phyloP scores from a whole-genome alignment of 306 rosid genomes.

The Benincasa hispida region DNA sequence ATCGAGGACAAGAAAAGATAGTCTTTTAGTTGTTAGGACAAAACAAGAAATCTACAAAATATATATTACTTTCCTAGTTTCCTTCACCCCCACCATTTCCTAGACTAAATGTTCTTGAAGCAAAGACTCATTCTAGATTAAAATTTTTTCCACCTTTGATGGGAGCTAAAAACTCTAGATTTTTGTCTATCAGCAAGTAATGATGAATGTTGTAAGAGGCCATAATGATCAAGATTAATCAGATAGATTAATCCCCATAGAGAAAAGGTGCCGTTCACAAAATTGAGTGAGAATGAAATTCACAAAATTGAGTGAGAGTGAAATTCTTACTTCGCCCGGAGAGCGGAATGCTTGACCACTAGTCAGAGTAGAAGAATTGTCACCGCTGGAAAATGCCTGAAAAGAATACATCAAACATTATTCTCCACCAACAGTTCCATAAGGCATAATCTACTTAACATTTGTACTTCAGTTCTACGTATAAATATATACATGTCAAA shows the following conservation, averaged over 20 bases:
- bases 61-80: background rate
- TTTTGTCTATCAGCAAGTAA: background rate
- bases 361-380: conserved; percentile 44
- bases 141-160: background rate
- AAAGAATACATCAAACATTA: conserved; percentile 13
- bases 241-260: background rate
- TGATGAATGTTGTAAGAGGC: background rate
- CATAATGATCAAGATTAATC: background rate
- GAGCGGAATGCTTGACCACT: conserved; percentile 71
- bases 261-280: background rate
- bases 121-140: background rate
- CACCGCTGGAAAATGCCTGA: conserved; percentile 66
- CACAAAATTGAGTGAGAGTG: conserved; percentile 1
- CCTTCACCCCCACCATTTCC: background rate
- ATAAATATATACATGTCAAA: background rate
- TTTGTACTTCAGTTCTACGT: background rate
- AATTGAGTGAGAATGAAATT: conserved; percentile 1
- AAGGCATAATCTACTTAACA: background rate
- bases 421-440: background rate
- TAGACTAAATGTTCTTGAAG: background rate
- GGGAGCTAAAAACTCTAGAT: background rate
- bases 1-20: conserved; percentile 19
- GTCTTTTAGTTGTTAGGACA: background rate
- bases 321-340: conserved; percentile 33
- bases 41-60: background rate